These are phyloP conservation scores for Trichoderma oligosporum DNA, from an alignment of 2,329 filamentous ascomycete species.

Conservation along the genomic window DNA sequence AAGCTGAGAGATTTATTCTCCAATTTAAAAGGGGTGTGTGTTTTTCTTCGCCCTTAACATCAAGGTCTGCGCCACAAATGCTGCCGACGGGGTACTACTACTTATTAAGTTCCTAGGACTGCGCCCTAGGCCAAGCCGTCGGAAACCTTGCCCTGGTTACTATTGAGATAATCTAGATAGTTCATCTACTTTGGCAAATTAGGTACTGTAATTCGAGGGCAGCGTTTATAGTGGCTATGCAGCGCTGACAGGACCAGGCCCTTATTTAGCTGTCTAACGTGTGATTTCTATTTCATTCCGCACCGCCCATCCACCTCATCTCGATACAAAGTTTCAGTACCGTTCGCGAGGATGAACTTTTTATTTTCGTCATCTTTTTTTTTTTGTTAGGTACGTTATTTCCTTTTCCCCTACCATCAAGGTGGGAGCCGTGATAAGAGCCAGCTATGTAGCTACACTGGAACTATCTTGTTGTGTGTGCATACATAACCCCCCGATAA, in stretches of 20 bases:
- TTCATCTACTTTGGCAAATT: too few relatives aligned
- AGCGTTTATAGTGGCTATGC: not conserved
- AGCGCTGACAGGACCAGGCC: conserved; percentile 9
- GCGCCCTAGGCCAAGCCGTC: not conserved
- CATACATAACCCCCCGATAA: not conserved
- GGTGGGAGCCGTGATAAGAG: too few relatives aligned
- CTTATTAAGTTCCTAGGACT: too few relatives aligned
- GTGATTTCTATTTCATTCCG: too few relatives aligned
- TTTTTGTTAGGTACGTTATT: too few relatives aligned
- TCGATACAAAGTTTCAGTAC: too few relatives aligned
- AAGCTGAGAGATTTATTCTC: not conserved
- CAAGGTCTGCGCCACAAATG: conserved; percentile 10
- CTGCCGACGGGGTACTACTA: not conserved
- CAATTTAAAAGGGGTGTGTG: not conserved
- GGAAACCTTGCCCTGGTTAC: conserved; percentile 16
- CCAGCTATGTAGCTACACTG: too few relatives aligned
- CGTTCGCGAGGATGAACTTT: too few relatives aligned
- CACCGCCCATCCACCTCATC: not conserved
- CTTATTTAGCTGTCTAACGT: too few relatives aligned
- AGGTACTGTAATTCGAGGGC: not conserved
- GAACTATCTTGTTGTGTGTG: not conserved
- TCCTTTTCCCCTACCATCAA: too few relatives aligned
- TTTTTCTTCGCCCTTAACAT: not conserved
- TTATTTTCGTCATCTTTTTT: too few relatives aligned
- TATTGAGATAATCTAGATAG: not conserved